Evolutionary conservation across 768 basidiomycete species (phyloP).

Genomic region (Kwoniella newhampshirensis): DNA sequence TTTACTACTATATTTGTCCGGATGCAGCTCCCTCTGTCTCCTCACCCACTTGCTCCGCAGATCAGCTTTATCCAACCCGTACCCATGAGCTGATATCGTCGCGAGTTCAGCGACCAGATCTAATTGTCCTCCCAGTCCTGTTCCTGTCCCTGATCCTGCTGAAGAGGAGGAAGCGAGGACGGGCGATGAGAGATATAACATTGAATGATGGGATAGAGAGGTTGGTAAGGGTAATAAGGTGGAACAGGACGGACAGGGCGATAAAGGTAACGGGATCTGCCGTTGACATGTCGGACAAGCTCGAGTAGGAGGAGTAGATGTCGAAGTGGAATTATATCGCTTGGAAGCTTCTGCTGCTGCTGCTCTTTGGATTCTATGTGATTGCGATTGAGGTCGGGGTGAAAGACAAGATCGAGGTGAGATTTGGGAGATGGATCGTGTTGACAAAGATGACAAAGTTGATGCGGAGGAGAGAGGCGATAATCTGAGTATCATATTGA

Average conservation of each 20-base stretch:
- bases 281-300: slow-evolving; percentile 68
- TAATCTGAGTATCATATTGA: too few relatives aligned
- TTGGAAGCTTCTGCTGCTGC: too few relatives aligned
- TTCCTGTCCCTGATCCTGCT: background rate
- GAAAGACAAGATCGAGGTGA: too few relatives aligned
- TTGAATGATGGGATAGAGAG: slow-evolving; percentile 64
- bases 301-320: slow-evolving; percentile 17
- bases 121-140: slow-evolving; percentile 7
- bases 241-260: slow-evolving; percentile 71
- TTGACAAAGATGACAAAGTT: too few relatives aligned
- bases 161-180: slow-evolving; percentile 59
- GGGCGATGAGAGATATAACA: slow-evolving; percentile 63
- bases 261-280: slow-evolving; percentile 64
- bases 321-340: background rate
- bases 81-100: slow-evolving; percentile 52
- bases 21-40: slow-evolving; percentile 77
- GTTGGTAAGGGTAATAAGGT: slow-evolving; percentile 64
- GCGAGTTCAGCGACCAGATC: slow-evolving; percentile 36
- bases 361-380: too few relatives aligned
- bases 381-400: too few relatives aligned
- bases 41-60: slow-evolving; percentile 68
- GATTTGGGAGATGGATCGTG: too few relatives aligned
- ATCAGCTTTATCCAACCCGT: slow-evolving; percentile 63
- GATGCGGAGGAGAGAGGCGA: too few relatives aligned
- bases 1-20: slow-evolving; percentile 76